phyloP scores from a whole-genome alignment of 352 stramenopile genomes.

The Phytopythium cucurbitacearum region DNA sequence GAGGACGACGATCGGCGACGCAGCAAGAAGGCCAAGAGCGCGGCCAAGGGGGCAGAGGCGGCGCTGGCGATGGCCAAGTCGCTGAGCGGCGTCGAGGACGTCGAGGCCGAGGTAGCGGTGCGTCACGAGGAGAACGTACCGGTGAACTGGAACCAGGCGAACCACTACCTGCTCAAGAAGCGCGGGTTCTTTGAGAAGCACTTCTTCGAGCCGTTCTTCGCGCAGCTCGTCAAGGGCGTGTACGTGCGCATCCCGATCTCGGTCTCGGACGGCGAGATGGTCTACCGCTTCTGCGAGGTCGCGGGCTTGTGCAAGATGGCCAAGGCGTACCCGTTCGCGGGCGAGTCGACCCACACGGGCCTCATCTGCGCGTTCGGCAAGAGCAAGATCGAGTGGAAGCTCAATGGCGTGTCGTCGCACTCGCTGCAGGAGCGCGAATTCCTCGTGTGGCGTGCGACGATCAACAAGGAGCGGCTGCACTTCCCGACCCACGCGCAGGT shows the following conservation, averaged over 20 bases:
- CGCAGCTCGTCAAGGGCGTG: conserved; percentile 68
- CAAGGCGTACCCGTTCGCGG: conserved; percentile 65
- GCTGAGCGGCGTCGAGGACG: conserved; percentile 21
- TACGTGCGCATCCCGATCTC: conserved; percentile 73
- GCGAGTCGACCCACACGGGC: conserved; percentile 63
- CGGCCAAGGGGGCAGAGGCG: conserved; percentile 13
- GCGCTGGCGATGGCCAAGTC: conserved; percentile 26
- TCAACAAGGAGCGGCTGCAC: conserved; percentile 76
- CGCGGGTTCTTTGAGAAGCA: conserved; percentile 81
- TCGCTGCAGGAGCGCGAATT: conserved; percentile 78
- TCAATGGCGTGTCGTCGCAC: conserved; percentile 66
- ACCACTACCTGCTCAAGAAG: conserved; percentile 74
- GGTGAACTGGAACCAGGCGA: conserved; percentile 70
- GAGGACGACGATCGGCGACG: background rate
- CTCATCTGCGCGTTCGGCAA: conserved; percentile 80
- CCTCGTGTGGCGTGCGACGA: conserved; percentile 67
- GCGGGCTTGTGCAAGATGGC: conserved; percentile 55
- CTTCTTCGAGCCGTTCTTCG: conserved; percentile 85
- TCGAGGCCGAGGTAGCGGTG: conserved; percentile 29
- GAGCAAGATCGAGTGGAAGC: conserved; percentile 68
- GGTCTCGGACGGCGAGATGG: conserved; percentile 67
- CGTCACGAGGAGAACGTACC: conserved; percentile 63
- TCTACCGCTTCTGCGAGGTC: conserved; percentile 85
- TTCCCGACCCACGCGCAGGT: conserved; percentile 72
- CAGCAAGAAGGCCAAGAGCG: conserved; percentile 14